A percentile compares a stretch with the other conserved stretches of the same genome.
Evolutionary conservation across 805 yeast species (phyloP).

Genomic region (Ogataea populi-albae): DNA sequence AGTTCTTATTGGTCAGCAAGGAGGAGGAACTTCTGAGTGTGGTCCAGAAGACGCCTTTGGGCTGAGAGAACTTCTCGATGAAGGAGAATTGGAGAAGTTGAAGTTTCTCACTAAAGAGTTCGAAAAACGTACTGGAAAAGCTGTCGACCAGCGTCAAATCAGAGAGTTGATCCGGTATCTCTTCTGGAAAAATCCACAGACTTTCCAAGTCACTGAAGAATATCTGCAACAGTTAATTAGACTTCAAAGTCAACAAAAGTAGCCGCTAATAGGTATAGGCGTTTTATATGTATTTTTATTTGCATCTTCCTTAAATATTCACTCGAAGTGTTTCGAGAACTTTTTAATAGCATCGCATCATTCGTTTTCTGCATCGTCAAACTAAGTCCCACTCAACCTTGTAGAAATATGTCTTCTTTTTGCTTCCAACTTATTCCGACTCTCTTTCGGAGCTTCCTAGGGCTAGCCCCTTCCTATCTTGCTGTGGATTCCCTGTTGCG

Average conservation of each 20-base stretch:
- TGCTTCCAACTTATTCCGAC: too few relatives aligned
- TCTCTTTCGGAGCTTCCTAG: too few relatives aligned
- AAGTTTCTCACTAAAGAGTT: constrained; percentile 60
- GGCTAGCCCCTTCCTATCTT: too few relatives aligned
- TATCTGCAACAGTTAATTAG: constrained; percentile 41
- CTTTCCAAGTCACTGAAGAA: constrained; percentile 54
- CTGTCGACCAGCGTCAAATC: constrained; percentile 51
- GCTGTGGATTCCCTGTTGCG: too few relatives aligned
- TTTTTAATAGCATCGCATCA: too few relatives aligned
- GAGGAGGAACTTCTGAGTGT: constrained; percentile 68
- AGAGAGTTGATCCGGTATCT: constrained; percentile 51
- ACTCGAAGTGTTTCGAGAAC: too few relatives aligned
- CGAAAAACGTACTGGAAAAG: constrained; percentile 50
- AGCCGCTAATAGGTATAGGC: too few relatives aligned
- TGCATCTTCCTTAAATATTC: too few relatives aligned
- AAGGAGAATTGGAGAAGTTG: constrained; percentile 72
- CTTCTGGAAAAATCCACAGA: constrained; percentile 52
- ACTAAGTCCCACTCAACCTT: too few relatives aligned
- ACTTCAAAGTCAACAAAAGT: constrained; percentile 20
- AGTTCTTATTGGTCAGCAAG: constrained; percentile 80
- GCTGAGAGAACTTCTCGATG: constrained; percentile 56
- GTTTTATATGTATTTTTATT: too few relatives aligned
- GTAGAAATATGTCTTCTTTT: too few relatives aligned
- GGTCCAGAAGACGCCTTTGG: constrained; percentile 50
- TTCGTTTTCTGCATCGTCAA: too few relatives aligned